Base-by-base conservation (phyloP, 1,284 basidiomycete genomes). In the Tausonia pullulans region DNA sequence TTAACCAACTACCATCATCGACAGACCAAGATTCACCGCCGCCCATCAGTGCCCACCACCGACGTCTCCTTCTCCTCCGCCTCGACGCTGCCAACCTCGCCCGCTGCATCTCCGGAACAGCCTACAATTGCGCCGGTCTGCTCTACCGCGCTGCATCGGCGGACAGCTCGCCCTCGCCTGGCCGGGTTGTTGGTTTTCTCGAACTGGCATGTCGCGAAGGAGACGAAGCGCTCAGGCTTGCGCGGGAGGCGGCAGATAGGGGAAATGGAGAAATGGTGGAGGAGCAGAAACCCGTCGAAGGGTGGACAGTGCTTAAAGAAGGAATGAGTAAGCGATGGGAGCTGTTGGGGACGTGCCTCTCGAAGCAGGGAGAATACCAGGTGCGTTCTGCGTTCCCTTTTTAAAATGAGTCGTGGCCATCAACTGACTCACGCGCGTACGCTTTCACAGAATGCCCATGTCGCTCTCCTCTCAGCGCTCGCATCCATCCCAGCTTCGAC, bases 291-390 rank as follows among this genome's bases (percentile, higher is more conserved):
- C 78, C 79, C 58, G 75, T 76, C 60, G 70, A 83, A 44, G 78
- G 75, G 0, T 69, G 68, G 66, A 14, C 16, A 0, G 80, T 82
- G 65, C 77, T 88, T 3, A 79, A 82, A 65, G 81, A 84, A 40
- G 83, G 86, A 68, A 67, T 88, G 44, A 83, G 81, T 68, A 80
- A 84, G 51, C 78, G 89, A 51, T 90, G 84, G 80, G 88, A 92
- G 74, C 75, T 91, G n/a, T 77, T 92, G 39, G 88, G 82, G 0
- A 82, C 85, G 3, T 90, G 87, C 72, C 83, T 83, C 71, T 79
- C 81, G 51, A 90, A 87, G 73, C 84, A 83, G 53, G 84, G 84
- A 0, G 85, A 91, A 70, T 71, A 65, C 53, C 61, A 62, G 53
- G 71, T 72, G 58, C 6, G 61, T 40, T 27, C 14, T 13, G 39